phyloP scores from a whole-genome alignment of 2,329 filamentous ascomycete species.

The Fusarium annulatum region DNA sequence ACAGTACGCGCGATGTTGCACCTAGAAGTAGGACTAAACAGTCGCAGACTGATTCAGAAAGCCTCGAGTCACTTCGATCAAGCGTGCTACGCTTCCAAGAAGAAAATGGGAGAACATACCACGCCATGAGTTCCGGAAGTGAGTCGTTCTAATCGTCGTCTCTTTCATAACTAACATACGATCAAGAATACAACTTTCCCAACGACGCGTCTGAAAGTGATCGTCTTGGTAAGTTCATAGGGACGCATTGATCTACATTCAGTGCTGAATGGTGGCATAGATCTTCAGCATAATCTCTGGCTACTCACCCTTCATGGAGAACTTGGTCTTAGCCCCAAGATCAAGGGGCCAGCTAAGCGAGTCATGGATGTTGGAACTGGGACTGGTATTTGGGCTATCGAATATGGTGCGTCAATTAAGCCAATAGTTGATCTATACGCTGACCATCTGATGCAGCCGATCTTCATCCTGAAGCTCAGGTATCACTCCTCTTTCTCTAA shows the following conservation, averaged over 20 bases:
- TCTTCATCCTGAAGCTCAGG: constrained; percentile 3
- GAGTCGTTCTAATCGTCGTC: rapidly evolving
- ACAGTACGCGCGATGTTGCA: rapidly evolving
- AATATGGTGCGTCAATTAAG: neutral
- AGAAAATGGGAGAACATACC: constrained; percentile 12
- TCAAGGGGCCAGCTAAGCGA: neutral
- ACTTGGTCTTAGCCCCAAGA: neutral
- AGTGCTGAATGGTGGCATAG: neutral
- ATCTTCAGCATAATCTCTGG: constrained; percentile 18
- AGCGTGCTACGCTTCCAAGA: constrained; percentile 7
- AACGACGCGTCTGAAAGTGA: constrained; percentile 13
- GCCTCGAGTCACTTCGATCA: constrained; percentile 9
- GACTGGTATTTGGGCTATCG: constrained; percentile 12
- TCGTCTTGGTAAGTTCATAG: too few species aligned
- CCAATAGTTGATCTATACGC: rapidly evolving
- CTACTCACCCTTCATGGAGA: constrained; percentile 9
- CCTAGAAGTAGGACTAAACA: too few species aligned
- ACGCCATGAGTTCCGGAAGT: constrained; percentile 14
- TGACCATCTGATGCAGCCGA: neutral
- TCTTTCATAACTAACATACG: rapidly evolving
- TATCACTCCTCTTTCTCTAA: neutral
- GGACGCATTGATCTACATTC: too few species aligned
- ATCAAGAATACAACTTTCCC: constrained; percentile 1
- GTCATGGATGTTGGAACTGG: constrained; percentile 14
- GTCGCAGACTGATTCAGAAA: neutral